Conservation (phyloP, 371 early-diverging fungal genomes). For the Mortierella sp. region DNA sequence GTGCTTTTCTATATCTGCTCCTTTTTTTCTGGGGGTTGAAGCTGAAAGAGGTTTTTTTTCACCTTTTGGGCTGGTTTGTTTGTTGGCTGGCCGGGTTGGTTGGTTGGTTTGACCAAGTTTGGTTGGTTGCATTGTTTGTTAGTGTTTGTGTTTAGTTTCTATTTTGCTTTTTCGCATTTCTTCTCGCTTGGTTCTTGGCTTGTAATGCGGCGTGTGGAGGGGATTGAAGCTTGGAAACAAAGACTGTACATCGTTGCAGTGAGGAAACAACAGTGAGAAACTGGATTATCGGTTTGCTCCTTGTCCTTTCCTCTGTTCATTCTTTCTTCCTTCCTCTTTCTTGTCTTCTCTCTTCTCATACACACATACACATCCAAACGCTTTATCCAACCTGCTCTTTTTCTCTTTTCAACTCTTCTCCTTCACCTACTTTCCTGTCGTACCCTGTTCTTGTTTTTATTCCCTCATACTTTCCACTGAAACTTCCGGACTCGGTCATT, state of each 20-base stretch:
- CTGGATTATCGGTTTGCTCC: conserved; percentile 11
- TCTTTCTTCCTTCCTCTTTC: neutral
- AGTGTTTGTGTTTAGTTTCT: neutral
- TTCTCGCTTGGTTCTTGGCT: neutral
- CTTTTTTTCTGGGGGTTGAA: neutral
- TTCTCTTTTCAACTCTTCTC: neutral
- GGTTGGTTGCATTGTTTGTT: neutral
- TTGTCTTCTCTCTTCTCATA: neutral
- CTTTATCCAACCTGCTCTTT: neutral
- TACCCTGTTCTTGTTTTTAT: neutral
- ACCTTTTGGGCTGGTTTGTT: no score
- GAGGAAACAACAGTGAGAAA: neutral
- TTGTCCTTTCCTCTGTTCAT: neutral
- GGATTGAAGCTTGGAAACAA: neutral
- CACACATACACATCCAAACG: neutral
- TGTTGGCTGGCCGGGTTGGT: neutral
- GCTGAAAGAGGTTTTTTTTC: neutral
- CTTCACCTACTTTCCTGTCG: neutral
- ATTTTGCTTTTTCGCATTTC: neutral
- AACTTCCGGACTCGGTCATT: neutral
- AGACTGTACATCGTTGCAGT: neutral
- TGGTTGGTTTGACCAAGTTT: neutral
- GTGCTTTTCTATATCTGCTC: neutral
- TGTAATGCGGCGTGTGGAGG: neutral
- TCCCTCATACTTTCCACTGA: neutral